phyloP scores from a whole-genome alignment of 139 green algal species.

The Coelastrella sp. region DNA sequence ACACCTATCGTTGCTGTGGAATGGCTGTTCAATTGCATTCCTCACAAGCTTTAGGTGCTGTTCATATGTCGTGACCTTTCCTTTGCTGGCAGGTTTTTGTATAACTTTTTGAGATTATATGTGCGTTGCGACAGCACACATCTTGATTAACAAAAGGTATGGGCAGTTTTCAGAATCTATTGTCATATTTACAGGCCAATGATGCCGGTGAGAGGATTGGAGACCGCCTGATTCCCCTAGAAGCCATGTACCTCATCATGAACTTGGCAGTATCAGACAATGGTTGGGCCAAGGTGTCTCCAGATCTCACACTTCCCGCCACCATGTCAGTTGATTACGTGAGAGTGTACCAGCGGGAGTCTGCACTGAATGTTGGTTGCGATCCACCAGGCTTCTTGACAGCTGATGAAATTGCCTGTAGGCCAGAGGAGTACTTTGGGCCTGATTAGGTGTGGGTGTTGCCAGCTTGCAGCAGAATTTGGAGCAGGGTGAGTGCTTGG shows the following conservation, averaged over 20 bases:
- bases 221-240: conserved; percentile 60
- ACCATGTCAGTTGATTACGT: conserved; percentile 4
- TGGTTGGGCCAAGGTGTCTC: conserved; percentile 32
- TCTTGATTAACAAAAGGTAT: no score
- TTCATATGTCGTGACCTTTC: no score
- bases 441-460: not conserved
- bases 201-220: not conserved
- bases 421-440: not conserved
- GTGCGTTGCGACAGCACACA: no score
- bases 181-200: not conserved
- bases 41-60: no score
- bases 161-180: no score
- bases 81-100: no score
- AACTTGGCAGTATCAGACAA: conserved; percentile 65
- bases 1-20: no score
- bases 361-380: not conserved
- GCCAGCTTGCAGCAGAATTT: not conserved
- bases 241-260: conserved; percentile 69
- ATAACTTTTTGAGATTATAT: no score
- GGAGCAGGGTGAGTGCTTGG: no score
- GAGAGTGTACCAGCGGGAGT: not conserved
- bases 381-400: not conserved
- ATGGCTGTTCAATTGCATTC: no score
- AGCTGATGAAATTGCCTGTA: not conserved
- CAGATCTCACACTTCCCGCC: not conserved